A percentile compares a stretch with the other conserved stretches of the same genome.
phyloP scores from a whole-genome alignment of 2,329 filamentous ascomycete species.

The Alternaria viburni region DNA sequence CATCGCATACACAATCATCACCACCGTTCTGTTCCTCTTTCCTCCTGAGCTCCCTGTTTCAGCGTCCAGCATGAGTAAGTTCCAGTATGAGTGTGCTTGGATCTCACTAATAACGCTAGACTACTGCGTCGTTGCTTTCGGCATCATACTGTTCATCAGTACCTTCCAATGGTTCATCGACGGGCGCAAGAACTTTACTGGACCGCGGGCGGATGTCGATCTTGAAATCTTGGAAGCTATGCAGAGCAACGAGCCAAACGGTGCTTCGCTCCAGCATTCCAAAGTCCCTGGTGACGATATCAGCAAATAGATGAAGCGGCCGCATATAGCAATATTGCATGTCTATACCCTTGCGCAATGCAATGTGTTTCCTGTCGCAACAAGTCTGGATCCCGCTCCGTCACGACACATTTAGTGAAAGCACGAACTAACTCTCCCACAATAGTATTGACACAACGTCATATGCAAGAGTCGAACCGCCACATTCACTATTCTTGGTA shows the following conservation, averaged over 20 bases:
- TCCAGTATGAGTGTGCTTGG: not conserved
- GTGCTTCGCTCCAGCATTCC: not conserved
- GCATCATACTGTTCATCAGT: constrained; percentile 63
- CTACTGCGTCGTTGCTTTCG: constrained; percentile 64
- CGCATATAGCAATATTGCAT: not conserved
- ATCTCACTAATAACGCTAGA: constrained; percentile 37
- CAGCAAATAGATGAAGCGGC: not conserved
- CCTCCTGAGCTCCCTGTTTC: constrained; percentile 71
- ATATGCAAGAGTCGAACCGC: not conserved
- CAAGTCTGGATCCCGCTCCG: not conserved
- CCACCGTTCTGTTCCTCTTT: constrained; percentile 77
- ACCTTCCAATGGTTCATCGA: constrained; percentile 66
- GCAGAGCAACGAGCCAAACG: constrained; percentile 26
- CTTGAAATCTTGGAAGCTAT: constrained; percentile 51
- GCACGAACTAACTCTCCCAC: not conserved
- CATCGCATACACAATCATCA: constrained; percentile 70
- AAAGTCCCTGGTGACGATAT: constrained; percentile 16
- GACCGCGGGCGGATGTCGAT: constrained; percentile 51
- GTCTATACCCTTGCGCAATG: not conserved
- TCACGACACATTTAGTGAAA: not conserved
- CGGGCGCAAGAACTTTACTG: constrained; percentile 66
- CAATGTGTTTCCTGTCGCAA: too few species aligned
- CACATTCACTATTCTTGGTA: not conserved
- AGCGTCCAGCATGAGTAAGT: constrained; percentile 71
- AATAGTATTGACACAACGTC: not conserved